These are phyloP conservation scores for Actinomucor elegans DNA, from an alignment of 371 early-diverging fungal species.

Conservation along the genomic window DNA sequence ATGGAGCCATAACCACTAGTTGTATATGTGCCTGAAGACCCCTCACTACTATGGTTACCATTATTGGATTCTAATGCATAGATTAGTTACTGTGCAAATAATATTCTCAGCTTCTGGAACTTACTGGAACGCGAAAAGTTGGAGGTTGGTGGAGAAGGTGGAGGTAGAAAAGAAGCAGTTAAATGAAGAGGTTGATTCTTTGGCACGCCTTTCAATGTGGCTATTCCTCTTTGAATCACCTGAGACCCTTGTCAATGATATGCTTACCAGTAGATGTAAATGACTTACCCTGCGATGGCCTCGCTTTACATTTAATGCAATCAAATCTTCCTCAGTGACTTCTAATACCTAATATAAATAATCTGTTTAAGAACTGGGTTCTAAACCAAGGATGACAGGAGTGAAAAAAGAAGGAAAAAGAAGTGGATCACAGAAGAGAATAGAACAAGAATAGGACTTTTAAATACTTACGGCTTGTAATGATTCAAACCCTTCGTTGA, in stretches of 20 bases:
- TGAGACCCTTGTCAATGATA: not conserved
- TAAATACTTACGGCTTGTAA: slow-evolving; percentile 35
- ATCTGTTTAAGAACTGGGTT: not conserved
- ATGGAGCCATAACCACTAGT: slow-evolving; percentile 23
- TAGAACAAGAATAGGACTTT: not conserved
- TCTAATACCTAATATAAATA: slow-evolving; percentile 34
- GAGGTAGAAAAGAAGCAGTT: no score
- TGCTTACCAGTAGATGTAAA: not conserved
- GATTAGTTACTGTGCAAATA: not conserved
- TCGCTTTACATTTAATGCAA: slow-evolving; percentile 47
- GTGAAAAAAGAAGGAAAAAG: not conserved
- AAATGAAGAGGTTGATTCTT: slow-evolving; percentile 17
- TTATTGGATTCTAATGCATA: not conserved
- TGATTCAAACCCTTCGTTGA: slow-evolving; percentile 49
- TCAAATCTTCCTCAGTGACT: slow-evolving; percentile 48
- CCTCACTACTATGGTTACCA: slow-evolving; percentile 11
- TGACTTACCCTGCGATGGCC: slow-evolving; percentile 50
- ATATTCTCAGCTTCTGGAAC: not conserved
- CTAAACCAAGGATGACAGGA: not conserved
- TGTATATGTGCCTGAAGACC: slow-evolving; percentile 8
- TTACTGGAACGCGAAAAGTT: not conserved
- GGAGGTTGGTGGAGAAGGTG: not conserved
- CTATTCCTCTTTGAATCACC: slow-evolving; percentile 50
- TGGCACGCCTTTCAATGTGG: slow-evolving; percentile 37
- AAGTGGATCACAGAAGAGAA: not conserved